These are phyloP conservation scores for Zalaria obscura DNA, from an alignment of 2,329 filamentous ascomycete species.

Conservation along the genomic window DNA sequence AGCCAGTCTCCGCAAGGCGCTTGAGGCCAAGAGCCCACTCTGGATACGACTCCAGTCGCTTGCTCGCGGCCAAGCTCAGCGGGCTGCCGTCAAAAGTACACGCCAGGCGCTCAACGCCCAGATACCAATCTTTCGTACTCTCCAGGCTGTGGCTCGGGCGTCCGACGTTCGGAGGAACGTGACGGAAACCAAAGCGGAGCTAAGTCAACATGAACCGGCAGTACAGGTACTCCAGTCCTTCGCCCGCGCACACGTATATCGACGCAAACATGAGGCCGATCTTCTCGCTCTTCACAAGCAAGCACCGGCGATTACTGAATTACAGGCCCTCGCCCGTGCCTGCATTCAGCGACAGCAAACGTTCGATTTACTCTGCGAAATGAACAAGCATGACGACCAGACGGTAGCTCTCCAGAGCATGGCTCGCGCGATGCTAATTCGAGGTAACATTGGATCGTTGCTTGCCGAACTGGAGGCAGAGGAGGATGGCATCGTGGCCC, in stretches of 20 bases:
- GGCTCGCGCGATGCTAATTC: slow-evolving; percentile 63
- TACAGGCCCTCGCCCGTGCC: slow-evolving; percentile 59
- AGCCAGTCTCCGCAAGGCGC: not conserved
- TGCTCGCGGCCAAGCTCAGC: slow-evolving; percentile 3
- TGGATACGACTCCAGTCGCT: slow-evolving; percentile 5
- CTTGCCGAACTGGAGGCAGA: slow-evolving; percentile 69
- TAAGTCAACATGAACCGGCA: slow-evolving; percentile 28
- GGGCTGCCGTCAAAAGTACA: slow-evolving; percentile 1
- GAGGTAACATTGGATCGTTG: slow-evolving; percentile 57
- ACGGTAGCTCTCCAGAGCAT: slow-evolving; percentile 61
- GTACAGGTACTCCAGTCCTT: slow-evolving; percentile 38
- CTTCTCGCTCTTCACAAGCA: slow-evolving; percentile 43
- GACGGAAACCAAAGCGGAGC: slow-evolving; percentile 12
- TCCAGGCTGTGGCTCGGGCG: slow-evolving; percentile 28
- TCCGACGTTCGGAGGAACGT: slow-evolving; percentile 7
- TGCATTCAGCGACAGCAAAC: slow-evolving; percentile 48
- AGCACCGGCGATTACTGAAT: slow-evolving; percentile 38
- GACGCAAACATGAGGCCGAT: slow-evolving; percentile 28
- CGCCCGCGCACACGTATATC: slow-evolving; percentile 33
- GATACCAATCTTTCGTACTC: slow-evolving; percentile 9
- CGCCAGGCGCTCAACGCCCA: slow-evolving; percentile 4
- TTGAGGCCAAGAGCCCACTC: slow-evolving; percentile 1
- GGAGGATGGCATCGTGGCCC: slow-evolving; percentile 58
- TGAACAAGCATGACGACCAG: slow-evolving; percentile 53
- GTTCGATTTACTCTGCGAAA: slow-evolving; percentile 49